Conservation (phyloP, 169 alveolate species). For the Haemoproteus tartakovskyi region DNA sequence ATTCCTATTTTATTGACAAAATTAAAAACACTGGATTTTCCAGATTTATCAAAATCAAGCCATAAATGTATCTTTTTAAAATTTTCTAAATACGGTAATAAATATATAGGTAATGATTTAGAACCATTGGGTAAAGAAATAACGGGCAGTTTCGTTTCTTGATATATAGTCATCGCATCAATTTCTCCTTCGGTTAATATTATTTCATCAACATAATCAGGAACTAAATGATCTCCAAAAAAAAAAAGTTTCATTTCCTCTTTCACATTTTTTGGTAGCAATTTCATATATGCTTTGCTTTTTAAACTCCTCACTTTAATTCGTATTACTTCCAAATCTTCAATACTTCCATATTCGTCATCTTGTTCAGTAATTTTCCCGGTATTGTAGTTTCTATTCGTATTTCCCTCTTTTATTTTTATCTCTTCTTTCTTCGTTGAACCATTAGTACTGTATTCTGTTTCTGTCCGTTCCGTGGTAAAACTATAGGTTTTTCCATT, state of each 20-base stretch:
- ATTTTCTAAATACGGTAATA: slow-evolving; percentile 87
- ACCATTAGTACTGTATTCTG: background rate
- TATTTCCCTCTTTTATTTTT: too few relatives aligned
- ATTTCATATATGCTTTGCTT: slow-evolving; percentile 83
- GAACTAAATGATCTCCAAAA: slow-evolving; percentile 88
- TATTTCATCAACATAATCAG: slow-evolving; percentile 70
- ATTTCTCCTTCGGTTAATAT: slow-evolving; percentile 95
- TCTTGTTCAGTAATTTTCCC: background rate
- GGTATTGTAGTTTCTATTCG: background rate
- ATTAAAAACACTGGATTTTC: slow-evolving; percentile 88
- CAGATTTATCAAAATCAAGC: slow-evolving; percentile 93
- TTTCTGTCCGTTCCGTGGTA: background rate
- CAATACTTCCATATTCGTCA: too few relatives aligned
- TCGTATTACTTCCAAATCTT: slow-evolving; percentile 70
- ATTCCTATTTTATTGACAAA: slow-evolving; percentile 90
- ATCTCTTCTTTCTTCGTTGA: background rate
- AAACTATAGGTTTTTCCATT: background rate
- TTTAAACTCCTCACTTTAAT: slow-evolving; percentile 75
- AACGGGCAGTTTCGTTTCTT: slow-evolving; percentile 89
- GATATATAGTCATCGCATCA: slow-evolving; percentile 94
- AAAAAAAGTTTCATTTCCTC: slow-evolving; percentile 82
- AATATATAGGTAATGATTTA: slow-evolving; percentile 86
- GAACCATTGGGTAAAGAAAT: slow-evolving; percentile 95
- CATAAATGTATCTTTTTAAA: slow-evolving; percentile 89
- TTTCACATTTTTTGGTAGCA: slow-evolving; percentile 87